A percentile compares a stretch with the other conserved stretches of the same genome.
Evolutionary conservation across 1,139 yeast genomes (phyloP).

Genomic region (Kurtzmaniella quercitrusa): DNA sequence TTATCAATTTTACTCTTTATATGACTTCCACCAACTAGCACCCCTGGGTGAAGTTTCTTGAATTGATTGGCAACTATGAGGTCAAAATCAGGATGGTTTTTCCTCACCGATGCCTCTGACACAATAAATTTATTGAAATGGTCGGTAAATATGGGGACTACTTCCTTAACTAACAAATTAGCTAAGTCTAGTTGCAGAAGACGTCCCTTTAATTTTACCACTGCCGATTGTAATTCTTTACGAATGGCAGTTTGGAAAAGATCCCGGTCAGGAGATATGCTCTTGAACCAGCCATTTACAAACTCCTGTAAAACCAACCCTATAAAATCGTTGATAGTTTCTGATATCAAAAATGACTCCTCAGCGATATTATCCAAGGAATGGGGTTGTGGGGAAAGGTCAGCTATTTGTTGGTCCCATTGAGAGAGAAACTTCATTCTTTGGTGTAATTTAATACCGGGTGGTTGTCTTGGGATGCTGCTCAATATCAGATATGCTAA

Average conservation of each 20-base stretch:
- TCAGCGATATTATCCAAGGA: constrained; percentile 27
- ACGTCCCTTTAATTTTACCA: constrained; percentile 37
- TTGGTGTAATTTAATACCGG: neutral
- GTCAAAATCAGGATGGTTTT: constrained; percentile 37
- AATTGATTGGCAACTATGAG: constrained; percentile 58
- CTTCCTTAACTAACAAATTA: constrained; percentile 49
- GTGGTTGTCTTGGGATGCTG: neutral
- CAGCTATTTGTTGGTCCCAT: constrained; percentile 24
- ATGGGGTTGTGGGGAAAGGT: constrained; percentile 9
- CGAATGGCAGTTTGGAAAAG: constrained; percentile 55
- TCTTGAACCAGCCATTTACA: constrained; percentile 59
- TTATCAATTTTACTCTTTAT: constrained; percentile 21
- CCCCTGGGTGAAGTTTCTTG: constrained; percentile 57
- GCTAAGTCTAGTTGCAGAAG: constrained; percentile 49
- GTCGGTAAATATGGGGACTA: constrained; percentile 63
- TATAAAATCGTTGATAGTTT: constrained; percentile 49
- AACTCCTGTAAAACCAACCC: constrained; percentile 56
- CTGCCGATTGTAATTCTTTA: constrained; percentile 40
- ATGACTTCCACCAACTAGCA: constrained; percentile 18
- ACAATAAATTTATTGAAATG: constrained; percentile 54
- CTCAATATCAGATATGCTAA: neutral
- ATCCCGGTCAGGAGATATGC: constrained; percentile 38
- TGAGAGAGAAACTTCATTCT: constrained; percentile 24
- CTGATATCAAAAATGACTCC: constrained; percentile 51
- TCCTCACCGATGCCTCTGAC: constrained; percentile 47